Conservation (phyloP, 2,329 filamentous ascomycete genomes). For the Epichloe gansuensis region DNA sequence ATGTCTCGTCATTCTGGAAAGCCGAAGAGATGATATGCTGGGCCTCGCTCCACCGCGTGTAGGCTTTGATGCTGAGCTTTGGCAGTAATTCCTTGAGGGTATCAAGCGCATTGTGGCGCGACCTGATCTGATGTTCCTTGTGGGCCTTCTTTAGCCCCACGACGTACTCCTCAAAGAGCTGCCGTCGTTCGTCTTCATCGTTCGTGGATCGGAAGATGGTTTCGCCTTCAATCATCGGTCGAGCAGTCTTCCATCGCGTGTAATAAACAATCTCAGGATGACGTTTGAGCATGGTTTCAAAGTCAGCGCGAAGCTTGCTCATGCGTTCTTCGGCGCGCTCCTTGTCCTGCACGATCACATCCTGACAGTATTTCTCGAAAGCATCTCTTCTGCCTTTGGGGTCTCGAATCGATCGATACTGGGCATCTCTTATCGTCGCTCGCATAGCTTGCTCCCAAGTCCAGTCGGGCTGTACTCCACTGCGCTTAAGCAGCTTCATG, state of each 20-base stretch:
- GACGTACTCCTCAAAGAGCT: slow-evolving; percentile 90
- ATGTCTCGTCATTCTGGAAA: slow-evolving; percentile 74
- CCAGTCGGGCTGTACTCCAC: slow-evolving; percentile 83
- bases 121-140: slow-evolving; percentile 58
- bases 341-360: slow-evolving; percentile 85
- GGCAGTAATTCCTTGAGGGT: slow-evolving; percentile 69
- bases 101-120: slow-evolving; percentile 72
- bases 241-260: slow-evolving; percentile 92
- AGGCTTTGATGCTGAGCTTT: slow-evolving; percentile 74
- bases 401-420: slow-evolving; percentile 87
- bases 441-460: slow-evolving; percentile 84
- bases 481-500: slow-evolving; percentile 74
- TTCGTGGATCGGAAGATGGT: slow-evolving; percentile 88
- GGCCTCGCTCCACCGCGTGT: slow-evolving; percentile 88
- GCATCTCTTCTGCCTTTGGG: slow-evolving; percentile 80
- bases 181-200: slow-evolving; percentile 74
- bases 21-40: slow-evolving; percentile 68
- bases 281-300: slow-evolving; percentile 88
- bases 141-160: slow-evolving; percentile 71
- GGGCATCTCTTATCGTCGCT: slow-evolving; percentile 75
- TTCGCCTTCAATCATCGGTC: slow-evolving; percentile 87
- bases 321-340: slow-evolving; percentile 88
- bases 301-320: slow-evolving; percentile 84
- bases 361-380: slow-evolving; percentile 90
- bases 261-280: slow-evolving; percentile 97